phyloP scores from a whole-genome alignment of 306 rosid genomes.

The Cyamopsis tetragonoloba region DNA sequence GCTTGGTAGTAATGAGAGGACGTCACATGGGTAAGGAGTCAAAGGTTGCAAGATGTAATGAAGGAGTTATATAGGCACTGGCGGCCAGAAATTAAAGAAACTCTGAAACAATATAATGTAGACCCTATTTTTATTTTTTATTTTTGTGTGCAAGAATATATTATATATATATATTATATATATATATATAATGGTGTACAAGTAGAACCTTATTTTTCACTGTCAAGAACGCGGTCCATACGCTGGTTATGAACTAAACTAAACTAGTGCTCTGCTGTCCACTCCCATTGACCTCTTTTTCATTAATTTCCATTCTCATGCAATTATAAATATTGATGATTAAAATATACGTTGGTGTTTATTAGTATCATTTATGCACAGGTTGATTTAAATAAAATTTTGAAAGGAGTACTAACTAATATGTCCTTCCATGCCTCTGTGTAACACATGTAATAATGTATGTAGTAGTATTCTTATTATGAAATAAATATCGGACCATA shows the following conservation, averaged over 20 bases:
- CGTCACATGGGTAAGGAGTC: conserved; percentile 39
- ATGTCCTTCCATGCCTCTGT: neutral
- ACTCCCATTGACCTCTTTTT: conserved; percentile 36
- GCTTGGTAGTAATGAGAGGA: conserved; percentile 33
- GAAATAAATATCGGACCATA: neutral
- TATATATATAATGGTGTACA: conserved; percentile 28
- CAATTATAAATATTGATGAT: neutral
- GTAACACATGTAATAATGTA: neutral
- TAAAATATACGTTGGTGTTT: neutral
- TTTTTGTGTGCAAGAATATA: too few relatives aligned
- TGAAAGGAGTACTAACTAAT: neutral
- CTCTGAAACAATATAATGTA: too few relatives aligned
- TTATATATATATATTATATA: too few relatives aligned
- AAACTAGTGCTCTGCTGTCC: conserved; percentile 30
- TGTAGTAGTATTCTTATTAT: neutral
- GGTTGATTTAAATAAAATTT: neutral
- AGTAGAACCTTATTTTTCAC: neutral
- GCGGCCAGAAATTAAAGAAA: neutral
- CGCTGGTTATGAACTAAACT: conserved; percentile 31
- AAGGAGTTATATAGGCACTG: neutral
- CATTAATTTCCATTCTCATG: neutral
- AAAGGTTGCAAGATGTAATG: conserved; percentile 20
- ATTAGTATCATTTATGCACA: neutral
- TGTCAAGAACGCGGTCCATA: conserved; percentile 42
- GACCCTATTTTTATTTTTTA: too few relatives aligned